Base-by-base conservation (phyloP, 257 asterid species). In the Misopates orontium region DNA sequence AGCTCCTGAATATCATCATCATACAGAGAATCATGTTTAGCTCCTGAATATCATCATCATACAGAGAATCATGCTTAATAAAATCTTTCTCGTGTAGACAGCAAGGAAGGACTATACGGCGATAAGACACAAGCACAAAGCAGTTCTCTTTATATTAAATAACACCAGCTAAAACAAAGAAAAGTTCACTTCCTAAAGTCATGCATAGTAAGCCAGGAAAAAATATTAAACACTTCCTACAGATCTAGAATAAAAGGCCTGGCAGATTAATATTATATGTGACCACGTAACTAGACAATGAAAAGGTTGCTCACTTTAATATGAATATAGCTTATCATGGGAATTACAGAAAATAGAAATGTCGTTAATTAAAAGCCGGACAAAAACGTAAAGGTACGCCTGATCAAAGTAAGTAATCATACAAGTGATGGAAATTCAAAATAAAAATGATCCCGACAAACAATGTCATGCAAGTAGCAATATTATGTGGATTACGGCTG, bases 1-100 rank as follows among this genome's bases (percentile, higher is more conserved):
- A 71, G 47, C 77, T 69, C 75, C 32, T 57, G 50, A 39, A 6
- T 69, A 68, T 24, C 55, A 65, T 81, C 86, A 78, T 81, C 83
- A 78, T 75, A 31, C 75, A 66, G 79, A 76, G 73, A 64, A 36
- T 36, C 42, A 36, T 36, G 42, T 36, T 36, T 36, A 5, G 11
- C 42, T 8, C 7, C 3, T 28, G 36, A 28, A 28, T 7, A 28
- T 7, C 55, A 65, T 81, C 86, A 78, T 81, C 83, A 78, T 75
- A 31, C 75, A 66, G 79, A 76, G 73, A 64, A 36, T 36, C 42
- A 36, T 36, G 42, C 8, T 36, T 36, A 5, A n/a, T n/a, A n/a
- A 74, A 52, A 20, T 51, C 8, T 54, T 75, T 79, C 64, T 76
- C 85, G 74, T 69, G 60, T 60, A 75, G 83, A 71, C 7, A 61